A percentile compares a stretch with the other conserved stretches of the same genome.
These are phyloP conservation scores for Amaranthus tricolor DNA, from an alignment of 179 eudicot genomes.

Conservation along the genomic window DNA sequence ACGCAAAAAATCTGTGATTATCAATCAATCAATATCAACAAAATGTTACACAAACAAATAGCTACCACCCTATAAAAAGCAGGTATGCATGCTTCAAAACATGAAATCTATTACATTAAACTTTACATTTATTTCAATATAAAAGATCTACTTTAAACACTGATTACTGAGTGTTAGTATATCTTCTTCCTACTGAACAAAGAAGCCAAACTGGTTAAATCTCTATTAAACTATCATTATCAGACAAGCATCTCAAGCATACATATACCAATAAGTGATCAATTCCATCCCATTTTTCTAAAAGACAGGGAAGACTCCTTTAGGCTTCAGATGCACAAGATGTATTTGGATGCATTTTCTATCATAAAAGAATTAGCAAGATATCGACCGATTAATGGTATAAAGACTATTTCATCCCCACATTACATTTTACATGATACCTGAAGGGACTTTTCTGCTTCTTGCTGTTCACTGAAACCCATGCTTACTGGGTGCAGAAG, in stretches of 20 bases:
- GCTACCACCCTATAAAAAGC: not conserved
- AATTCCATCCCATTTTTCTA: constrained; percentile 17
- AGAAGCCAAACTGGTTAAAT: constrained; percentile 4
- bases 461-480: constrained; percentile 30
- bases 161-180: constrained; percentile 23
- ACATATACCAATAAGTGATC: constrained; percentile 14
- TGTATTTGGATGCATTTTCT: constrained; percentile 21
- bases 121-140: constrained; percentile 29
- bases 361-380: constrained; percentile 30
- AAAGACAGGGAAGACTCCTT: constrained; percentile 14
- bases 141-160: constrained; percentile 13
- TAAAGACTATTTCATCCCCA: constrained; percentile 35
- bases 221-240: constrained; percentile 24
- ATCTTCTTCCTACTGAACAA: constrained; percentile 16
- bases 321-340: constrained; percentile 16
- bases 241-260: constrained; percentile 20
- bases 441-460: constrained; percentile 34
- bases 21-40: not conserved
- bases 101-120: constrained; percentile 27
- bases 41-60: not conserved
- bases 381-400: constrained; percentile 29
- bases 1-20: no score
- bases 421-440: constrained; percentile 51
- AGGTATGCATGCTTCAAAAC: constrained; percentile 2
- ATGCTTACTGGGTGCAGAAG: constrained; percentile 45